Evolutionary conservation across 805 yeast species (phyloP).

Genomic region (Barnettozyma wickerhamii): DNA sequence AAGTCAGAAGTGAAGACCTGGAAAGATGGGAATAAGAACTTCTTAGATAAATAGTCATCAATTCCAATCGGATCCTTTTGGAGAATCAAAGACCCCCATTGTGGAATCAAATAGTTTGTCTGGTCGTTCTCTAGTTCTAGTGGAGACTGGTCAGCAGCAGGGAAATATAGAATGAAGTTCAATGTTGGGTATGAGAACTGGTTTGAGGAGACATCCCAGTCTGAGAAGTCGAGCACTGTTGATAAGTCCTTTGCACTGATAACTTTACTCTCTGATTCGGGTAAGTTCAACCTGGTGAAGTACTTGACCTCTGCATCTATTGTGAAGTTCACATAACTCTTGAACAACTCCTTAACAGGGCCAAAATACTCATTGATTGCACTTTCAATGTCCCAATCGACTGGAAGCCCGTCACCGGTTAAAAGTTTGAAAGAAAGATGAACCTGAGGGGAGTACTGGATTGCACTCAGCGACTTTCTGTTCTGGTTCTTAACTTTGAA

Average conservation of each 20-base stretch:
- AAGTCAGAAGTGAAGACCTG: constrained; percentile 73
- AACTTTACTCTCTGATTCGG: constrained; percentile 21
- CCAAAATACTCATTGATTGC: constrained; percentile 46
- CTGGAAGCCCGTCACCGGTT: constrained; percentile 61
- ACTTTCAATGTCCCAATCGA: constrained; percentile 69
- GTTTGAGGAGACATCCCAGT: constrained; percentile 64
- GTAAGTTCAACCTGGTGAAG: constrained; percentile 36
- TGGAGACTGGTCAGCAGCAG: constrained; percentile 45
- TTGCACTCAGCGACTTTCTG: constrained; percentile 24
- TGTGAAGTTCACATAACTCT: constrained; percentile 62
- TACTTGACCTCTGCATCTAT: constrained; percentile 77
- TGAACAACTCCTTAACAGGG: constrained; percentile 51
- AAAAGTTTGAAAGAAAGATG: constrained; percentile 75
- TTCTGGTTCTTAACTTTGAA: constrained; percentile 18
- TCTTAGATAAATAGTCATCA: constrained; percentile 31
- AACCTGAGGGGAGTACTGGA: constrained; percentile 49
- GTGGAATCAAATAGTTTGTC: constrained; percentile 63
- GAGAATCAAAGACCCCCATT: constrained; percentile 69
- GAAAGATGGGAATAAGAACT: constrained; percentile 51
- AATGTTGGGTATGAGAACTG: constrained; percentile 60
- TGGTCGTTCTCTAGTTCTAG: constrained; percentile 35
- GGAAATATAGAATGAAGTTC: constrained; percentile 68
- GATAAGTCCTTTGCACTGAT: constrained; percentile 54
- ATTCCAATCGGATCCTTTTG: constrained; percentile 29
- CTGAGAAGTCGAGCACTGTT: constrained; percentile 78